phyloP scores from a whole-genome alignment of 768 basidiomycete genomes.

The Gloeopeniophorella convolvens region DNA sequence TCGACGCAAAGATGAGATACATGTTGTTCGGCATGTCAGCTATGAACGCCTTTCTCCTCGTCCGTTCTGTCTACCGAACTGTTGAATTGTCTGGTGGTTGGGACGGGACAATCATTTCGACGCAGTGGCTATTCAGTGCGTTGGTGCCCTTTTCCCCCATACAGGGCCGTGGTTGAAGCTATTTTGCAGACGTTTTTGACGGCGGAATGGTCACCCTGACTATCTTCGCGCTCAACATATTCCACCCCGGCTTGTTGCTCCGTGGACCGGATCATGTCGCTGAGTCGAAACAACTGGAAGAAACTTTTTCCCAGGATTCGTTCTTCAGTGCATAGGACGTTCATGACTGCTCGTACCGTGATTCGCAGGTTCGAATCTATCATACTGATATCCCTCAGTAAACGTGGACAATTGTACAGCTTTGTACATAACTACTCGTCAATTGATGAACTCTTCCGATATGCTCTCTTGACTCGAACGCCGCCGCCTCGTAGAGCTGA shows the following conservation, averaged over 20 bases:
- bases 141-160: neutral
- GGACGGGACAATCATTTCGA: slow-evolving; percentile 9
- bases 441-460: too few species aligned
- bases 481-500: too few species aligned
- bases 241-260: slow-evolving; percentile 13
- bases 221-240: slow-evolving; percentile 7
- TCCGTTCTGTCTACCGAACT: slow-evolving; percentile 11
- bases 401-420: too few species aligned
- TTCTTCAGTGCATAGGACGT: too few species aligned
- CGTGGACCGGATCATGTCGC: neutral
- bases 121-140: slow-evolving; percentile 14
- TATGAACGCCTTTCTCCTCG: neutral
- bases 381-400: too few species aligned
- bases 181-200: slow-evolving; percentile 4
- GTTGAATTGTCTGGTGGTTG: slow-evolving; percentile 14
- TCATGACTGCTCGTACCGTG: too few species aligned
- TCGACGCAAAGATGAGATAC: neutral
- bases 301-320: neutral
- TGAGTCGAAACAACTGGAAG: neutral
- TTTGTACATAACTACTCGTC: too few species aligned
- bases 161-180: neutral
- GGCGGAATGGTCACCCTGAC: slow-evolving; percentile 11
- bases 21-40: neutral
- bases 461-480: too few species aligned
- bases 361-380: too few species aligned